Percentiles rank a stretch among this genome's conserved stretches.
phyloP scores from a whole-genome alignment of 257 asterid genomes.

The Solanum verrucosum region DNA sequence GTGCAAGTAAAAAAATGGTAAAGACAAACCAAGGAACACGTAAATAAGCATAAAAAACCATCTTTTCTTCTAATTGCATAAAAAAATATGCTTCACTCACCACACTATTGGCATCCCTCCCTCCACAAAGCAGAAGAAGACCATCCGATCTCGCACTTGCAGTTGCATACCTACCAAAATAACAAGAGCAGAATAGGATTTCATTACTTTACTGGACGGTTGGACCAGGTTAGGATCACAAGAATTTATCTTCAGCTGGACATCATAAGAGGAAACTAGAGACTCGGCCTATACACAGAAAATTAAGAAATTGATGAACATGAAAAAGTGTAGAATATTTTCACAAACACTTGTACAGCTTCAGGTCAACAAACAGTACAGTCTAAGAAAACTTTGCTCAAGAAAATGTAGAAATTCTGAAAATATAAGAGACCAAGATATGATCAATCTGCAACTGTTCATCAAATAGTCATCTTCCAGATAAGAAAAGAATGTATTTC shows the following conservation, averaged over 20 bases:
- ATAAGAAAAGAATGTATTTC: background rate
- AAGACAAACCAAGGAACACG: background rate
- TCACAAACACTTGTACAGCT: background rate
- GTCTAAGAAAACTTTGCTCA: background rate
- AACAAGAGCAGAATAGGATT: background rate
- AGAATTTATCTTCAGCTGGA: background rate
- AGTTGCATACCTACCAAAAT: conserved; percentile 76
- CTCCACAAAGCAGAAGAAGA: conserved; percentile 98
- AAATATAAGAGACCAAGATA: background rate
- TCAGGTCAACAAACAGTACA: background rate
- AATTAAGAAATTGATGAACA: background rate
- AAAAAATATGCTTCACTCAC: conserved; percentile 32
- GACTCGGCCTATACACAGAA: background rate
- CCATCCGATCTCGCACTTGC: conserved; percentile 99
- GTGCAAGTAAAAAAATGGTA: background rate
- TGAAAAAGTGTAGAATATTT: background rate
- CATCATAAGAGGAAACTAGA: background rate
- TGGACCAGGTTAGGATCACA: background rate
- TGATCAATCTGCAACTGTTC: background rate
- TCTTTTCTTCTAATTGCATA: background rate
- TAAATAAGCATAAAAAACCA: background rate
- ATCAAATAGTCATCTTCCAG: background rate
- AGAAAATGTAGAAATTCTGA: background rate
- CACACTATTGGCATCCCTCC: conserved; percentile 99
- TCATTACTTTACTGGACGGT: background rate